These are phyloP conservation scores for Firmiana major DNA, from an alignment of 345 rosid genomes.

Conservation along the genomic window DNA sequence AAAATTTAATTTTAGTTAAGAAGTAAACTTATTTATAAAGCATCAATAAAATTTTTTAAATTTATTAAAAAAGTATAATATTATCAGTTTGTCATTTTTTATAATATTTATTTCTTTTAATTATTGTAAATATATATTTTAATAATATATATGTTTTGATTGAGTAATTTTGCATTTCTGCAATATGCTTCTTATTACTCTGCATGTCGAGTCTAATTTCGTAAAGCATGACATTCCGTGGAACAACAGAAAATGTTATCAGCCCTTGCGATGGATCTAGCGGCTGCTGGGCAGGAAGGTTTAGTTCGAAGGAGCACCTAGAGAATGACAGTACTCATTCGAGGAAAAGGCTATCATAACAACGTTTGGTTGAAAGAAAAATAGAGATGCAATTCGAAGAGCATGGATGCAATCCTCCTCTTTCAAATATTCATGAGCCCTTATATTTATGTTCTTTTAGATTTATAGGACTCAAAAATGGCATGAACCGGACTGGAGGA, in stretches of 20 bases:
- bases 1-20: too few relatives aligned
- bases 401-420: constrained; percentile 45
- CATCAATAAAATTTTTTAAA: too few relatives aligned
- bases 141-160: too few relatives aligned
- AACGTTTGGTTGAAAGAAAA: constrained; percentile 47
- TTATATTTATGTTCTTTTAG: neutral
- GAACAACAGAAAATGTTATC: constrained; percentile 45
- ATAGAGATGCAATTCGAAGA: constrained; percentile 51
- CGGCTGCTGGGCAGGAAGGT: constrained; percentile 32
- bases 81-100: too few relatives aligned
- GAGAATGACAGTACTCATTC: constrained; percentile 17
- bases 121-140: too few relatives aligned
- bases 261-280: constrained; percentile 42
- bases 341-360: constrained; percentile 44
- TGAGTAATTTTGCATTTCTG: neutral
- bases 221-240: constrained; percentile 16
- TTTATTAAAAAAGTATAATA: too few relatives aligned
- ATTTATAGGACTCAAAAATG: constrained; percentile 38
- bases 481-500: constrained; percentile 63
- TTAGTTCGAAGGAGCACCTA: constrained; percentile 26
- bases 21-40: too few relatives aligned
- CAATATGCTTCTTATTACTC: neutral
- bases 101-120: too few relatives aligned
- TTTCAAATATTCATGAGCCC: neutral
- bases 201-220: neutral